phyloP scores from a whole-genome alignment of 495 filamentous ascomycete genomes.

The Neurospora discreta region DNA sequence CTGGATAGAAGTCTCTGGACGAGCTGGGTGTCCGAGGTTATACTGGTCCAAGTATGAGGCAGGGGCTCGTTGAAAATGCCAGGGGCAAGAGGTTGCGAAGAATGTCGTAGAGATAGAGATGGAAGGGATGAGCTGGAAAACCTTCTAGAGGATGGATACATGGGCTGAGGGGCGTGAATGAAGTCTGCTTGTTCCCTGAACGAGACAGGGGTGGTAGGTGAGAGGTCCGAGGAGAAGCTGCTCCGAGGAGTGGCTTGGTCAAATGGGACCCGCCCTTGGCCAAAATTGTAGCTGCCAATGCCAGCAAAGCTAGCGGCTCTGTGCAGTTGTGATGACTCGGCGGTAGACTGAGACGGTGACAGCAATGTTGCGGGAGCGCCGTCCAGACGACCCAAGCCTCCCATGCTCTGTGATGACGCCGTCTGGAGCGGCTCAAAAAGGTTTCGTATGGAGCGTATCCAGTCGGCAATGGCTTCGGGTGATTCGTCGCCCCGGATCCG shows the following conservation, averaged over 20 bases:
- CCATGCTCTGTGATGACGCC: neutral
- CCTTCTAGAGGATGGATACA: neutral
- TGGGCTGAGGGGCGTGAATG: neutral
- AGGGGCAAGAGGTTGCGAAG: neutral
- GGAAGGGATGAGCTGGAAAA: neutral
- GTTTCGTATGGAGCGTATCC: conserved; percentile 13
- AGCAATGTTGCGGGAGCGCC: neutral
- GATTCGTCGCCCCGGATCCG: conserved; percentile 16
- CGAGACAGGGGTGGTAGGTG: neutral
- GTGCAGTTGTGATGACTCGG: neutral
- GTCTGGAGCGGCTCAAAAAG: neutral
- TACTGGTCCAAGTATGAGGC: conserved; percentile 12
- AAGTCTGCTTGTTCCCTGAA: neutral
- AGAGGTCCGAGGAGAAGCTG: neutral
- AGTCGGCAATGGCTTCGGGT: conserved; percentile 18
- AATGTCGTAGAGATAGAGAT: neutral
- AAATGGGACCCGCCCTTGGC: neutral
- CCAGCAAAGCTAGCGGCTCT: conserved; percentile 3
- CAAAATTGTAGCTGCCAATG: neutral
- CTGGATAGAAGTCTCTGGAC: conserved; percentile 10
- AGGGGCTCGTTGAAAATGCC: neutral
- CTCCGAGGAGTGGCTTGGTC: neutral
- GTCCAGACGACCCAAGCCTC: neutral
- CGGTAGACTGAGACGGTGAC: neutral
- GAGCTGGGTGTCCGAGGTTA: conserved; percentile 12